Conservation (phyloP, 257 asterid species). For the Coffea canephora region DNA sequence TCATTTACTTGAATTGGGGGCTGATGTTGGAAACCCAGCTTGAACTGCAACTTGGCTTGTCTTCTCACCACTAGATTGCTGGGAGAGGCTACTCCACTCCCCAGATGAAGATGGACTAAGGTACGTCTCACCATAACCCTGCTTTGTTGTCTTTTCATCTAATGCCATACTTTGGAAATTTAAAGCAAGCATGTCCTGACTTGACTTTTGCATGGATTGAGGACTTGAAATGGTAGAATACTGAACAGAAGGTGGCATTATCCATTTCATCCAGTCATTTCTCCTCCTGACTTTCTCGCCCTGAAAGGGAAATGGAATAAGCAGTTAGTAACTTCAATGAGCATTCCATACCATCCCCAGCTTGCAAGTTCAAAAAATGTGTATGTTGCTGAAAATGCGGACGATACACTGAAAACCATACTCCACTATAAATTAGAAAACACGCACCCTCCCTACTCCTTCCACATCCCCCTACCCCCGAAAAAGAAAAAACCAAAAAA, state of each 20-base stretch:
- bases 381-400: not conserved
- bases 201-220: conserved; percentile 28
- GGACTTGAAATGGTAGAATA: conserved; percentile 33
- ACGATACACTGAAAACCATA: not conserved
- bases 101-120: conserved; percentile 34
- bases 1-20: conserved; percentile 25
- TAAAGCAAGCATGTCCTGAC: conserved; percentile 36
- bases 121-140: conserved; percentile 20
- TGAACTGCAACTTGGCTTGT: conserved; percentile 19
- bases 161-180: conserved; percentile 38
- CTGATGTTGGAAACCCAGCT: conserved; percentile 12
- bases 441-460: too few species aligned
- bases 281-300: conserved; percentile 65
- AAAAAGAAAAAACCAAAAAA: not conserved
- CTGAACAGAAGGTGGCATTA: conserved; percentile 38
- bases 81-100: conserved; percentile 30
- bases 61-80: conserved; percentile 25
- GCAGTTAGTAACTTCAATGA: not conserved
- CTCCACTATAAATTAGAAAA: not conserved
- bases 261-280: conserved; percentile 62
- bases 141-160: conserved; percentile 38
- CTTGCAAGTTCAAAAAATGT: not conserved
- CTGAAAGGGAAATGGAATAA: conserved; percentile 27
- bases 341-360: too few species aligned
- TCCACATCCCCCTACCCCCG: not conserved